These are phyloP conservation scores for Simplicillium sp. DNA, from an alignment of 2,329 filamentous ascomycete species.

Conservation along the genomic window DNA sequence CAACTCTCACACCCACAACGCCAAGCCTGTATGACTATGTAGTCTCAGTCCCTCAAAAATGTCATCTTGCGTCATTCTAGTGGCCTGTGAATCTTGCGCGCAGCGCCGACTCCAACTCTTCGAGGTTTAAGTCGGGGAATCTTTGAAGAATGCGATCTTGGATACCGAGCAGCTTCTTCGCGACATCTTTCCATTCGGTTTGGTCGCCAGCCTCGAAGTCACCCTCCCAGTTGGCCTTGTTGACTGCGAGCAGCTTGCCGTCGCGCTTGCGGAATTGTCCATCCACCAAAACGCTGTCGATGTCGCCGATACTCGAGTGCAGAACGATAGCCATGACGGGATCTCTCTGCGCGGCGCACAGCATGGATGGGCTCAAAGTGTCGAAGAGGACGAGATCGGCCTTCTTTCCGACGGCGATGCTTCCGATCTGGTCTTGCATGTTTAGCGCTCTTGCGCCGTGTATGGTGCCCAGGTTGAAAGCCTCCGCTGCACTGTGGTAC, in stretches of 20 bases:
- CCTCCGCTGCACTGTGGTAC: conserved; percentile 22
- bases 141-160: background rate
- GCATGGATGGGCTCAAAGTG: conserved; percentile 12
- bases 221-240: background rate
- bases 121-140: background rate
- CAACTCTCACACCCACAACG: too few species aligned
- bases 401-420: conserved; percentile 31
- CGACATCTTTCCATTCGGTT: background rate
- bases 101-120: background rate
- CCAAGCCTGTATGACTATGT: too few species aligned
- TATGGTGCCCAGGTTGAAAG: conserved; percentile 40
- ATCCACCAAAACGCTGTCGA: conserved; percentile 37
- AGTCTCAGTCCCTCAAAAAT: too few species aligned
- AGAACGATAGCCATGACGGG: conserved; percentile 43
- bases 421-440: conserved; percentile 30
- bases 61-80: too few species aligned
- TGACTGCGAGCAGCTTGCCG: conserved; percentile 17
- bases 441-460: conserved; percentile 30
- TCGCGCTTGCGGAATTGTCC: conserved; percentile 36
- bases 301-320: conserved; percentile 38
- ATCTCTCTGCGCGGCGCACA: conserved; percentile 19
- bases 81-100: too few species aligned
- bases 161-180: background rate
- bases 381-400: conserved; percentile 41
- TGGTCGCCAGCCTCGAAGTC: background rate